Conservation (phyloP, 768 basidiomycete species). For the Psilocybe cubensis region DNA sequence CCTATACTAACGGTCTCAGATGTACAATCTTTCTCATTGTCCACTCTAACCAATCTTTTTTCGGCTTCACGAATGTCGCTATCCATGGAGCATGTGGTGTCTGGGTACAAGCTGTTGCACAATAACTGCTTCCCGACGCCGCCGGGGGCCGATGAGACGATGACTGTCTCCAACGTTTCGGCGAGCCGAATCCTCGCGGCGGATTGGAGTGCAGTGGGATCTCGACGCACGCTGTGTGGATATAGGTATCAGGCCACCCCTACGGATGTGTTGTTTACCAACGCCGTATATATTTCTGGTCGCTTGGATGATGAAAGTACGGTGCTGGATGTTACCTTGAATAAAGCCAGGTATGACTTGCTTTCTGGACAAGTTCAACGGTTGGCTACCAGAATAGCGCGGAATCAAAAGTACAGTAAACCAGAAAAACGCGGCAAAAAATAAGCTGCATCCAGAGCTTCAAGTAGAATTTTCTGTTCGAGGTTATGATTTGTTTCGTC, state of each 20-base stretch:
- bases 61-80: slow-evolving; percentile 22
- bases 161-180: slow-evolving; percentile 43
- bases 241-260: slow-evolving; percentile 43
- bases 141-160: slow-evolving; percentile 36
- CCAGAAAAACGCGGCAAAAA: too few relatives aligned
- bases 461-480: too few relatives aligned
- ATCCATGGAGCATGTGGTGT: slow-evolving; percentile 31
- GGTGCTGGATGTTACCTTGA: slow-evolving; percentile 42
- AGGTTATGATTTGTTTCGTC: too few relatives aligned
- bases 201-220: slow-evolving; percentile 40
- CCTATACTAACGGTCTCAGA: slow-evolving; percentile 39
- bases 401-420: slow-evolving; percentile 5
- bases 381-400: slow-evolving; percentile 8
- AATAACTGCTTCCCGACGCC: slow-evolving; percentile 35
- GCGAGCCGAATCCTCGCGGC: slow-evolving; percentile 42
- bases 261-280: slow-evolving; percentile 35
- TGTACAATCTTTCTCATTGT: slow-evolving; percentile 30
- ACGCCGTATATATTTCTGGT: slow-evolving; percentile 42
- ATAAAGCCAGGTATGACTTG: slow-evolving; percentile 29
- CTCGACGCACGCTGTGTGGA: slow-evolving; percentile 36
- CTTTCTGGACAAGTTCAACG: slow-evolving; percentile 32
- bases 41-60: slow-evolving; percentile 28
- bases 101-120: slow-evolving; percentile 30
- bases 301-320: slow-evolving; percentile 39
- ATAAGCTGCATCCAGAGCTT: background rate